Conservation (phyloP, 108 stramenopile genomes). For the Cafeteria roenbergensis region DNA sequence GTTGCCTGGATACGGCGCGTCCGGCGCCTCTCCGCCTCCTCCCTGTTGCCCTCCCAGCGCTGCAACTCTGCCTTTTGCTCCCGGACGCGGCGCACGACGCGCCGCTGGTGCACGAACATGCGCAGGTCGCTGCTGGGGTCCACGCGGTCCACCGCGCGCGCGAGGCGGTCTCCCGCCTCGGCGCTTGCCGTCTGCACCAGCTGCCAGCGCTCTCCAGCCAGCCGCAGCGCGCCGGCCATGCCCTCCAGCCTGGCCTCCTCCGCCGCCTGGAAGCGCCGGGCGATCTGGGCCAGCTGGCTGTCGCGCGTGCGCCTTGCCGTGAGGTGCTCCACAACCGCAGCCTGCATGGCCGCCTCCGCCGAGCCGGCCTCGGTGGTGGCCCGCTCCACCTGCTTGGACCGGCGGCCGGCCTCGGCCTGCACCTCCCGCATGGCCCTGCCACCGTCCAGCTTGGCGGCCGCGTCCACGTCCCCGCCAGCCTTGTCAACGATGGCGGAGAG, state of each 20-base stretch:
- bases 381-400: not conserved
- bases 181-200: no score
- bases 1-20: no score
- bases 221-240: not conserved
- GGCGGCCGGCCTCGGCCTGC: no score
- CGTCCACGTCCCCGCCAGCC: not conserved
- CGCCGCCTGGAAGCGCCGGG: not conserved
- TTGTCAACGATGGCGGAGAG: not conserved
- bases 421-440: not conserved
- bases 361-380: not conserved
- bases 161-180: not conserved
- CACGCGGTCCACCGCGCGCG: not conserved
- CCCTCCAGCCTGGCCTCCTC: not conserved
- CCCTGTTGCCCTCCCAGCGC: no score
- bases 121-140: not conserved
- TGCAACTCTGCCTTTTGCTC: not conserved
- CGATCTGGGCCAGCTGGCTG: not conserved
- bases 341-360: not conserved
- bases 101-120: not conserved
- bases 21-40: no score
- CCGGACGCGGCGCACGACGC: not conserved
- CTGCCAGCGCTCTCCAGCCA: not conserved
- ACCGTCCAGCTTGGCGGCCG: not conserved
- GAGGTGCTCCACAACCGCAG: not conserved
- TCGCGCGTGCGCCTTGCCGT: not conserved